Evolutionary conservation across 164 flowering plant genomes (phyloP), one percentile per base, ranked within the genome.

Genomic region (Tetracentron sinense): DNA sequence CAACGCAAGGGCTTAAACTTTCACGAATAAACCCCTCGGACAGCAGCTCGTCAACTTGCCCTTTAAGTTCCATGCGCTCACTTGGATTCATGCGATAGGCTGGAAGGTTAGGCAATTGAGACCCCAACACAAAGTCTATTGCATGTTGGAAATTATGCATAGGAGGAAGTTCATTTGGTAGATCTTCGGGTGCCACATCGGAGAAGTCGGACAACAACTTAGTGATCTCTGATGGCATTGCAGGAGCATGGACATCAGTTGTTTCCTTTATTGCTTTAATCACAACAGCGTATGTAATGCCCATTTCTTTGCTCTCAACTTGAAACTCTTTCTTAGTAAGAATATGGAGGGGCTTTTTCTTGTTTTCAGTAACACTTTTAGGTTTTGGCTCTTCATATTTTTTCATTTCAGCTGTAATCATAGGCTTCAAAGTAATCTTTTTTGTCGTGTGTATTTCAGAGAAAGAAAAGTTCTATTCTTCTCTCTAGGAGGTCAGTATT

Each of bases 81-180:
- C 8, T 21, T 23, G 20, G 42, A 21, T 29, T 50, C 56, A 51
- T 50, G 2, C 29, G 27, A 50, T 62, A 62, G 4, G 51, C 31
- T 4, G 57, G 65, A n/a, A 31, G 42, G 17, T 62, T 52, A 3
- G 65, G 65, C 14, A 62, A 27, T 6, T 16, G 21, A 10, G 46
- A 29, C 2, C 56, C 57, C 1, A 35, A 21, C 5, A 30, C 16
- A 19, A 62, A 23, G 22, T 62, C 65, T 15, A 52, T 51, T 0
- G 16, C 31, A 21, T 62, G 47, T 6, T 50, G 46, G 21, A 51
- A 10, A 20, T 52, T 19, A 7, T 20, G 21, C 29, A 31, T 11
- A 3, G 46, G 27, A 16, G 30, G 57, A 2, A 62, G 15, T 16
- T 62, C 48, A 50, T 62, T 20, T 0, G 65, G 57, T 19, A 62